Base-by-base conservation (phyloP, 306 rosid species). In the Begonia loranthoides region DNA sequence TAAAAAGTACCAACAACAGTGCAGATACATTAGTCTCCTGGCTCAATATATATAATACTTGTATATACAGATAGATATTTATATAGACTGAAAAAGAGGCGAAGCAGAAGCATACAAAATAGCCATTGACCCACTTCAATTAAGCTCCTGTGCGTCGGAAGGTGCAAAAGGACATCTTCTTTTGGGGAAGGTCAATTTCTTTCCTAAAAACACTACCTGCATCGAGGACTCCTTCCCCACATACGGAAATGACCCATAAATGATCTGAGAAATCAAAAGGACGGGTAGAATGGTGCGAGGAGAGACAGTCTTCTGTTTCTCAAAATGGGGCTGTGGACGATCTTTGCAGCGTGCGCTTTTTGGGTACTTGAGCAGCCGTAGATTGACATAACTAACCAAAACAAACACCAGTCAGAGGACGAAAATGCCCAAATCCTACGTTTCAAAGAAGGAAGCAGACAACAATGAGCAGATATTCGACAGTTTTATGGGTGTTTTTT, bases 301-400 rank as follows among this genome's bases (percentile, higher is more conserved):
- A 19, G 22, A 19, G 22, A 19, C 22, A 4, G 3, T 19, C 22
- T 19, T 19, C 36, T 28, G 28, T 38, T 49, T 13, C 58, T 80
- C 73, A 90, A 78, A 90, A 85, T 33, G 95, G 93, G 39, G 93
- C 89, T 2, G 99, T 80, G n/a, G 63, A 64, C n/a, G 95, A 52
- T 66, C 99, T 58, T 13, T 63, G 55, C 13, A 86, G 79, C n/a
- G 45, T 39, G 4, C 47, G 49, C 70, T 67, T 90, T 70, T 75
- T 82, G 50, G 74, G 73, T 19, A 62, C 69, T 36, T 65, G 77
- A 21, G 38, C 34, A 1, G n/a, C 45, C 1, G 46, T 36, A 1
- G 15, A 24, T 12, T 3, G 17, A 11, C 13, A 17, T 40, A 66
- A n/a, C 99, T 90, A 82, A 66, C 38, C 5, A 16, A 1, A 4